Evolutionary conservation across 164 flowering plant species (phyloP), one percentile per base, ranked within the genome.

Genomic region (Stephania japonica): DNA sequence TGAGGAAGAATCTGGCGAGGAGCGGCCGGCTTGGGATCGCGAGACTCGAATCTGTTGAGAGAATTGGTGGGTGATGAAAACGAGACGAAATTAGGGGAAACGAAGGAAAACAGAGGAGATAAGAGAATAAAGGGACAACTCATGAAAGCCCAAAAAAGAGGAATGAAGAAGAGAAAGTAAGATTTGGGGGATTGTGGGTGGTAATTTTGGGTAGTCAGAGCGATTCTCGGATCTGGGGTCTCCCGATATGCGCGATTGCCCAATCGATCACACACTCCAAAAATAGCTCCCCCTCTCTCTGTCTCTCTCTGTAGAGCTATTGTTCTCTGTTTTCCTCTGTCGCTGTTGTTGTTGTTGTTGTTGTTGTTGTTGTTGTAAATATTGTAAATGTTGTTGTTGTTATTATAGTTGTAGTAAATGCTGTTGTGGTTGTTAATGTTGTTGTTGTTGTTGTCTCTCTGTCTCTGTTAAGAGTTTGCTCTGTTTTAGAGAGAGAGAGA

Each of bases 211-310:
- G 49, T 27, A 42, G 49, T 62, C 25, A 63, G 75, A 73, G 70
- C 13, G 23, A 38, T 74, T 70, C 67, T 76, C 82, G 82, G 79
- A 71, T 73, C 70, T 61, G 0, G 32, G 38, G 70, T 14, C 63
- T 27, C 62, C 77, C 82, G 67, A 68, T 11, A 80, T 62, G 27
- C 24, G 70, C 75, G 75, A 67, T 23, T 27, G 61, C 12, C 70
- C 79, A 47, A 73, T 7, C 11, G 66, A 71, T 61, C 23, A 23
- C 21, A 73, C 50, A 62, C 25, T 49, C 24, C 59, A 44, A 25
- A 19, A 21, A 25, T 42, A 61, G 14, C 19, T 3, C 62, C 12
- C 38, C 41, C 62, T 69, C 56, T 69, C 27, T 68, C 9, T 42
- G 5, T n/a, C 27, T 43, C 53, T n/a, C 1, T 50, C 19, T n/a